Percentiles rank a stretch among this genome's conserved stretches.
phyloP scores from a whole-genome alignment of 352 stramenopile genomes.

The Phytophthora foliorum region DNA sequence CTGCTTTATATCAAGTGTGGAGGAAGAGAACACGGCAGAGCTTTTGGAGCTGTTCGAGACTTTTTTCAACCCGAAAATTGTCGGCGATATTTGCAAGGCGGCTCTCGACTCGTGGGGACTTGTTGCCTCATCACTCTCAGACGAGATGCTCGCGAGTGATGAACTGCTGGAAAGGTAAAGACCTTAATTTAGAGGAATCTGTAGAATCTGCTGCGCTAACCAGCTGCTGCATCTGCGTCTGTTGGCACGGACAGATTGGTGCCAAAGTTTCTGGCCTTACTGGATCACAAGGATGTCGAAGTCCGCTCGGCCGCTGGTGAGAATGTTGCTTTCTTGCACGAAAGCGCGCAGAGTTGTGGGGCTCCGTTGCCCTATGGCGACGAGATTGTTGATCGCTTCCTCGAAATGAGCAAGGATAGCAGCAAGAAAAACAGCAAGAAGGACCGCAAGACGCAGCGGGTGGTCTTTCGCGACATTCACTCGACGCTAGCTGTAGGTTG shows the following conservation, averaged over 20 bases:
- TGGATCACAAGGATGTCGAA: conserved; percentile 86
- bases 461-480: conserved; percentile 88
- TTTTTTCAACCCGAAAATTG: conserved; percentile 77
- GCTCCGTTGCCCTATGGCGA: conserved; percentile 64
- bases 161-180: conserved; percentile 68
- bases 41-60: conserved; percentile 72
- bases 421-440: conserved; percentile 94
- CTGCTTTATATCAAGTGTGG: conserved; percentile 82
- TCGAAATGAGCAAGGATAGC: conserved; percentile 87
- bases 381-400: conserved; percentile 78
- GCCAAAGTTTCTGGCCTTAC: conserved; percentile 71
- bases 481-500: conserved; percentile 73
- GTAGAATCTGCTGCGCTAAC: conserved; percentile 3
- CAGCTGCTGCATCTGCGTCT: background rate
- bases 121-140: conserved; percentile 67
- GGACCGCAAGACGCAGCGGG: conserved; percentile 86
- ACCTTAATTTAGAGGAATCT: background rate
- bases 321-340: conserved; percentile 88
- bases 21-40: conserved; percentile 80
- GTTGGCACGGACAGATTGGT: conserved; percentile 54
- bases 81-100: conserved; percentile 66
- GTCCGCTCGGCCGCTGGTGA: conserved; percentile 84
- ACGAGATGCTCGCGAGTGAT: conserved; percentile 61
- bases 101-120: conserved; percentile 83
- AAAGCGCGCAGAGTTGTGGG: conserved; percentile 63